Evolutionary conservation across 2,329 filamentous ascomycete genomes (phyloP).

Genomic region (Colletotrichum karsti): DNA sequence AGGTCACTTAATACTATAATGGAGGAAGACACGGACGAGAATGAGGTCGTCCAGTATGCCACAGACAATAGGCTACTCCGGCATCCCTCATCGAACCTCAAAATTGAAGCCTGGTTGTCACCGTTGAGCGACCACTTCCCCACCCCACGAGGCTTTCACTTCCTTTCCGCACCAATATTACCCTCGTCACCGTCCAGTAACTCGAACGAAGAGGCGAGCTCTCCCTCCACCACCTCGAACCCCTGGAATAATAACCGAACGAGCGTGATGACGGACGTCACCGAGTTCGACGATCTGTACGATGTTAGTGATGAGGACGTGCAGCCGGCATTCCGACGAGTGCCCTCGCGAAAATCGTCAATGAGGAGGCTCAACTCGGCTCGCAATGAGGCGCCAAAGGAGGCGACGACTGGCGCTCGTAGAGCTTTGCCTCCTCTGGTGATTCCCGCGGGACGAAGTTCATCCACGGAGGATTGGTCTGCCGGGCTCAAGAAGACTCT

Average conservation of each 20-base stretch:
- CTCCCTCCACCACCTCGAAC: constrained; percentile 64
- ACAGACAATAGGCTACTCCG: constrained; percentile 34
- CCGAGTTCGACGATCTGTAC: constrained; percentile 87
- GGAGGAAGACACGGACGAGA: constrained; percentile 61
- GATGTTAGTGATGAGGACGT: constrained; percentile 85
- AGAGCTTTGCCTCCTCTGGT: constrained; percentile 57
- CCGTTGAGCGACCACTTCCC: constrained; percentile 74
- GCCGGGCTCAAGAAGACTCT: constrained; percentile 57
- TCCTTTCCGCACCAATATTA: constrained; percentile 69
- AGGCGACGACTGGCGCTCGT: constrained; percentile 42
- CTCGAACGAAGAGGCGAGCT: constrained; percentile 59
- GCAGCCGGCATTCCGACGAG: constrained; percentile 3
- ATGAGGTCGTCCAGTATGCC: constrained; percentile 42
- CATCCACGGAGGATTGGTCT: constrained; percentile 51
- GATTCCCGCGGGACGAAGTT: constrained; percentile 55
- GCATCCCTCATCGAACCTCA: constrained; percentile 50
- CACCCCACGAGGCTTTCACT: constrained; percentile 73
- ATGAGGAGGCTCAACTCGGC: constrained; percentile 54
- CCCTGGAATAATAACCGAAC: constrained; percentile 68
- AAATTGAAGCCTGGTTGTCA: constrained; percentile 66
- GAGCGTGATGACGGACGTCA: constrained; percentile 70
- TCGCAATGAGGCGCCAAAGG: neutral
- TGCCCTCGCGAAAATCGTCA: constrained; percentile 37
- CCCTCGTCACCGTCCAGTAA: constrained; percentile 67
- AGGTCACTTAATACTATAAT: constrained; percentile 72